Evolutionary conservation across 2,329 filamentous ascomycete genomes (phyloP).

Genomic region (Aspergillus sp.): DNA sequence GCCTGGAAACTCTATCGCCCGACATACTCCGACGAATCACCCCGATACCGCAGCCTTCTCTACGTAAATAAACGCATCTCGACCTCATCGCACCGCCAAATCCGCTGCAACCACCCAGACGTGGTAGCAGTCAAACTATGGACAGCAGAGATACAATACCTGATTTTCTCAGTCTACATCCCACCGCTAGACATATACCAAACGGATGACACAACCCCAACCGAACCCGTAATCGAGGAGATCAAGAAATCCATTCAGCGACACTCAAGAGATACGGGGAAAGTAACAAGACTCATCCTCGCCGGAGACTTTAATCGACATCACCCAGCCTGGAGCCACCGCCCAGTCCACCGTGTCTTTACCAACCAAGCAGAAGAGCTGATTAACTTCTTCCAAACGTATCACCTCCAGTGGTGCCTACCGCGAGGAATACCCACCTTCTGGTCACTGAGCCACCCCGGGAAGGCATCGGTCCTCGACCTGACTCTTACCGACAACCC

Average conservation of each 20-base stretch:
- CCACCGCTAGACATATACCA: not conserved
- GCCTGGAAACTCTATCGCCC: slow-evolving; percentile 25
- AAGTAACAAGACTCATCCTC: too few relatives aligned
- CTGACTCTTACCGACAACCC: slow-evolving; percentile 17
- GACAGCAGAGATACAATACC: slow-evolving; percentile 15
- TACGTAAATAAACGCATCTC: slow-evolving; percentile 25
- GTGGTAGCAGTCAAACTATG: slow-evolving; percentile 21
- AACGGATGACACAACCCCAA: not conserved
- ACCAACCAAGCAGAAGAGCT: slow-evolving; percentile 13
- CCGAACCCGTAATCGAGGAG: not conserved
- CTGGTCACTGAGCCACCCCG: slow-evolving; percentile 4
- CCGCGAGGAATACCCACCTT: slow-evolving; percentile 6
- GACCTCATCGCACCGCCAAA: slow-evolving; percentile 23
- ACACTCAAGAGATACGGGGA: not conserved
- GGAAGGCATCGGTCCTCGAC: slow-evolving; percentile 14
- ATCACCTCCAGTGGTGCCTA: slow-evolving; percentile 15
- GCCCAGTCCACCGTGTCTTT: not conserved
- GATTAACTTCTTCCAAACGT: slow-evolving; percentile 18
- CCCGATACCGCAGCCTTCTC: slow-evolving; percentile 22
- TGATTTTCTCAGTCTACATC: slow-evolving; percentile 22
- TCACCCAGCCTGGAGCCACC: slow-evolving; percentile 12
- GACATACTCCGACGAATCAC: slow-evolving; percentile 13
- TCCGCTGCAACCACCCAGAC: slow-evolving; percentile 25
- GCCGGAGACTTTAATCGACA: slow-evolving; percentile 18
- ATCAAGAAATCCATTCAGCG: slow-evolving; percentile 10